Evolutionary conservation across 2,329 filamentous ascomycete species (phyloP).

Genomic region (Chaetoscypha palmicola): DNA sequence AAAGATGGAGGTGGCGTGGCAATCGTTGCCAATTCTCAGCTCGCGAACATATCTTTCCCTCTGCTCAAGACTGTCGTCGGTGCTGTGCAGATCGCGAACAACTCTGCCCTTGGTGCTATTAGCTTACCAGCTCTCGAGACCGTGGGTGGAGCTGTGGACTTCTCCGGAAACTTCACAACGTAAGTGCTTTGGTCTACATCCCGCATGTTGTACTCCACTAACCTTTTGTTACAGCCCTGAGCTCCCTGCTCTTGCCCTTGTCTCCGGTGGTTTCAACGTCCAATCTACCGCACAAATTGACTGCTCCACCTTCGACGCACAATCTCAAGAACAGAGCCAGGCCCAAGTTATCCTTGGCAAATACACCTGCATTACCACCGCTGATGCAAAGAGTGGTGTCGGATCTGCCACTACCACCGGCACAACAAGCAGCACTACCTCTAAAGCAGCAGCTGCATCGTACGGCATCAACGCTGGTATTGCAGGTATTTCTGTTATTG

Average conservation of each 20-base stretch:
- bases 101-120: conserved; percentile 64
- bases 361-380: conserved; percentile 36
- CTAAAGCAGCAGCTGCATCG: conserved; percentile 33
- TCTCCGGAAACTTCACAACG: conserved; percentile 78
- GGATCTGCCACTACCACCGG: conserved; percentile 29
- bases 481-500: conserved; percentile 38
- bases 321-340: conserved; percentile 23
- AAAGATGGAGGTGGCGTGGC: conserved; percentile 45
- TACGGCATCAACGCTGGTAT: conserved; percentile 32
- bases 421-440: conserved; percentile 25
- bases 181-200: conserved; percentile 42
- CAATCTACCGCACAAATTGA: conserved; percentile 24
- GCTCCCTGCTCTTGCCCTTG: conserved; percentile 59
- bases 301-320: conserved; percentile 23
- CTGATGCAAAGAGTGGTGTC: conserved; percentile 23
- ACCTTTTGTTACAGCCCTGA: conserved; percentile 50
- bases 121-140: conserved; percentile 62
- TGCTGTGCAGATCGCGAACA: conserved; percentile 83
- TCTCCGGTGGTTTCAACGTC: conserved; percentile 66
- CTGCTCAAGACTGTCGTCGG: conserved; percentile 61
- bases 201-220: conserved; percentile 22
- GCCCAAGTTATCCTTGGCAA: conserved; percentile 38
- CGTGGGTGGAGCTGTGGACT: conserved; percentile 74
- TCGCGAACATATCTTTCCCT: conserved; percentile 72
- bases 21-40: conserved; percentile 54